phyloP scores from a whole-genome alignment of 2,329 filamentous ascomycete species.

The Cytospora paraplurivora region DNA sequence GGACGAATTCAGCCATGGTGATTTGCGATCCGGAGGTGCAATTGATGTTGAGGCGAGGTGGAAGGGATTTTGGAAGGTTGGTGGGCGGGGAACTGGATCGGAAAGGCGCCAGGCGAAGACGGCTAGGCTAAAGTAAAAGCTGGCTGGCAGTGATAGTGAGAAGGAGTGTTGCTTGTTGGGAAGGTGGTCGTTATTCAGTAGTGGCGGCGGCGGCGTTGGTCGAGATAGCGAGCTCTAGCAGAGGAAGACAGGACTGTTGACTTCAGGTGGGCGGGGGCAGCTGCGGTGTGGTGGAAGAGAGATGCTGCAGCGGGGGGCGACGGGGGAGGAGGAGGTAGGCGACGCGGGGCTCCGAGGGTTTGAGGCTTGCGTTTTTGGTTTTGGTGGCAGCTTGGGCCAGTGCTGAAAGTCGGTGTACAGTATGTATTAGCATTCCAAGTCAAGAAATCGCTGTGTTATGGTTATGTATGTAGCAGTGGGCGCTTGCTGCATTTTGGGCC shows the following conservation, averaged over 20 bases:
- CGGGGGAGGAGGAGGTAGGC: constrained; percentile 17
- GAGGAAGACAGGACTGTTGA: constrained; percentile 3
- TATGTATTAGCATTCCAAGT: constrained; percentile 21
- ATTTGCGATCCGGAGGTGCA: constrained; percentile 29
- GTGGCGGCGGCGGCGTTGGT: background rate
- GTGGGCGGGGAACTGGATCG: constrained; percentile 3
- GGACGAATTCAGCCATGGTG: constrained; percentile 98
- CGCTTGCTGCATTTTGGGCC: background rate
- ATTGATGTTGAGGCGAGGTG: background rate
- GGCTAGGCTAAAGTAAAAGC: background rate
- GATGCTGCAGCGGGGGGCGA: constrained; percentile 16
- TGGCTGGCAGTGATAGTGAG: background rate
- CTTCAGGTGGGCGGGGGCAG: background rate
- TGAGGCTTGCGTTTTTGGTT: constrained; percentile 14
- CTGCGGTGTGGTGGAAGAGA: constrained; percentile 2
- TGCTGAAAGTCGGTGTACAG: constrained; percentile 23
- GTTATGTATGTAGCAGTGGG: background rate
- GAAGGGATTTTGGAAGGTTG: background rate
- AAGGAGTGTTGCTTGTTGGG: background rate
- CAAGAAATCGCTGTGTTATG: background rate
- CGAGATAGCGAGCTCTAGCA: background rate
- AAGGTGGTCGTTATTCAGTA: background rate
- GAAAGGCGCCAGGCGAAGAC: constrained; percentile 4
- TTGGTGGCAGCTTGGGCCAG: constrained; percentile 9
- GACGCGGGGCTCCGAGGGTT: constrained; percentile 19